These are phyloP conservation scores for Emericellopsis cladophorae DNA, from an alignment of 2,329 filamentous ascomycete species.

Conservation along the genomic window DNA sequence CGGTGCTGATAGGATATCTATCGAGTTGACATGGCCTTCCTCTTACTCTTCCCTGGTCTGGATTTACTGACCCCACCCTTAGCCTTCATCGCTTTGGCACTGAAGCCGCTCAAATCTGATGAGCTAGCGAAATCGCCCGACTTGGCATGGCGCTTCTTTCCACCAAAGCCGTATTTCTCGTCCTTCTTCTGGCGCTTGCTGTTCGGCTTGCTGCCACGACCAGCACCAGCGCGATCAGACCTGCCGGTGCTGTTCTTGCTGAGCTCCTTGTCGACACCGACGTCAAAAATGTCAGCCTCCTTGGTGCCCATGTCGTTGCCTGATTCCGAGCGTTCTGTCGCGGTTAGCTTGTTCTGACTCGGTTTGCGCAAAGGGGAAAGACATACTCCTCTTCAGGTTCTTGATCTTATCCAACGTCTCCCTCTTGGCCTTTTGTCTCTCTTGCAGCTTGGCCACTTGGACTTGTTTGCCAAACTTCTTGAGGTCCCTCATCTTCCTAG, in stretches of 20 bases:
- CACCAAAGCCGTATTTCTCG: slow-evolving; percentile 87
- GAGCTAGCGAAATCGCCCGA: slow-evolving; percentile 79
- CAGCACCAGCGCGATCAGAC: slow-evolving; percentile 19
- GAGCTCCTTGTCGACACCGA: slow-evolving; percentile 63
- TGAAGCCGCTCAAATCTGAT: slow-evolving; percentile 71
- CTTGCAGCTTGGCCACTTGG: slow-evolving; percentile 89
- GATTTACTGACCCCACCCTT: slow-evolving; percentile 23
- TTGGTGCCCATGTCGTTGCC: slow-evolving; percentile 49
- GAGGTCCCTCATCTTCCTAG: slow-evolving; percentile 80
- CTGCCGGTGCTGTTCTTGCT: slow-evolving; percentile 12
- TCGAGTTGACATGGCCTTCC: slow-evolving; percentile 23
- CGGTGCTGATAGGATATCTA: background rate
- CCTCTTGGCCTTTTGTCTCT: slow-evolving; percentile 82
- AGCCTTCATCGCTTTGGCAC: slow-evolving; percentile 71
- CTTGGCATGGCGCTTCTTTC: slow-evolving; percentile 87
- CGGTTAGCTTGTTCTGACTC: slow-evolving; percentile 8
- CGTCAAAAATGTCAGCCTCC: slow-evolving; percentile 83
- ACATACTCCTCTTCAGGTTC: slow-evolving; percentile 78
- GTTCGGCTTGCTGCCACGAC: slow-evolving; percentile 28
- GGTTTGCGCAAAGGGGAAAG: background rate
- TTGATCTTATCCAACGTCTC: slow-evolving; percentile 95
- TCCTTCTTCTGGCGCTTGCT: slow-evolving; percentile 87
- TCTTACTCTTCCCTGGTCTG: slow-evolving; percentile 37
- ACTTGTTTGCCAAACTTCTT: slow-evolving; percentile 99
- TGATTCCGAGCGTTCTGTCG: slow-evolving; percentile 71